Base-by-base conservation (phyloP, 768 basidiomycete genomes). In the Tricholoma saponaceum region DNA sequence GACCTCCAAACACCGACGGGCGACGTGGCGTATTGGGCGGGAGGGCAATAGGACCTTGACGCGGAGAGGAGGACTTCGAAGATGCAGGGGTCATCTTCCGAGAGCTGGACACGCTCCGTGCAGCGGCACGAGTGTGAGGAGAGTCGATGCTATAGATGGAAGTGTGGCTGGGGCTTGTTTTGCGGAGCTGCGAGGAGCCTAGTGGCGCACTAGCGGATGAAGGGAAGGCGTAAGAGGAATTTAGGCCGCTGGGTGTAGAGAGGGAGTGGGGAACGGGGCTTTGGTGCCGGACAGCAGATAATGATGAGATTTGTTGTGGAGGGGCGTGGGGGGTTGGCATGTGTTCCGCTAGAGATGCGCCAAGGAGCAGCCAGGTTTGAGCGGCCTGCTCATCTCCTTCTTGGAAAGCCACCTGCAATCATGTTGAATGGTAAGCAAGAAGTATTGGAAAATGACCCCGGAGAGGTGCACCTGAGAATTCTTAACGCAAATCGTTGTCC, bases 331-430 rank as follows among this genome's bases (percentile, higher is more conserved):
- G 69, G 44, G 70, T 67, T 7, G 81, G 83, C 16, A 79, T 60
- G 49, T 83, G 67, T 52, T 85, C 77, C 0, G 73, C 72, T 18
- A 90, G 69, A 3, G 85, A 76, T 14, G 83, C 82, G 12, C 75
- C 79, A 18, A 93, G 68, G 1, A 92, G 69, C 8, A 83, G 62
- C 91, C 91, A 93, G 2, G 77, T 76, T 62, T 90, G 86, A 1
- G 84, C 85, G 3, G 81, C 80, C 4, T 79, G 73, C 25, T 75
- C 65, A 57, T 83, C 79, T 20, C 83, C 83, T 8, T 76, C 84
- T 55, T 81, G 72, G n/a, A 82, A 68, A 6, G 91, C 90, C 44
- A 78, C 70, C 85, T 89, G n/a, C n/a, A n/a, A n/a, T n/a, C n/a
- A 54, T 8, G 46, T 30, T 65, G 57, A 41, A 35, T 22, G 55